phyloP scores from a whole-genome alignment of 257 asterid species.

The Fraxinus excelsior region DNA sequence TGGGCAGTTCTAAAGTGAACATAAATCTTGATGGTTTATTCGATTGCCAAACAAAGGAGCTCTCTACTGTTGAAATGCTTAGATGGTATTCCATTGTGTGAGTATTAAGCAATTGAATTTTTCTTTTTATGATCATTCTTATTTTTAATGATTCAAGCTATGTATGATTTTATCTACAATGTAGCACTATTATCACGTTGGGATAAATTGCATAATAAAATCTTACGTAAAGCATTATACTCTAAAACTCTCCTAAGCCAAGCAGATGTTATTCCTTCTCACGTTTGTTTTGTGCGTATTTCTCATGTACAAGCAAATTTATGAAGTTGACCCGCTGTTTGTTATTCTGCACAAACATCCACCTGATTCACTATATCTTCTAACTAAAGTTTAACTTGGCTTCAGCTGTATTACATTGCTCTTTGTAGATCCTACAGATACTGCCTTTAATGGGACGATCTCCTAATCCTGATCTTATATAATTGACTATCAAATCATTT shows the following conservation, averaged over 20 bases:
- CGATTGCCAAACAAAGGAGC: constrained; percentile 75
- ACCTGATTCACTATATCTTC: neutral
- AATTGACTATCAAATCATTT: neutral
- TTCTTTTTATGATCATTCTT: constrained; percentile 10
- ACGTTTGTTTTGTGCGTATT: neutral
- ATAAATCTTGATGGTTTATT: constrained; percentile 69
- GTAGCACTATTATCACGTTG: neutral
- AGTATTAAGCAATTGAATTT: constrained; percentile 36
- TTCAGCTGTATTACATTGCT: neutral
- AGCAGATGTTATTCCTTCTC: too few relatives aligned
- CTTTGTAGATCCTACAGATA: neutral
- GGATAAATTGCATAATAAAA: neutral
- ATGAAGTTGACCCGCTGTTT: neutral
- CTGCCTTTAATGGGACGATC: neutral
- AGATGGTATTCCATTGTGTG: constrained; percentile 74
- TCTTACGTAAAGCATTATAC: neutral
- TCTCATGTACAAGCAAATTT: neutral
- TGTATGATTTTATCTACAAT: neutral
- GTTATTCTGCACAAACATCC: neutral
- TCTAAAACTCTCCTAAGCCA: neutral
- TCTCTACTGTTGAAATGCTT: constrained; percentile 81
- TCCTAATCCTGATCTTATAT: neutral
- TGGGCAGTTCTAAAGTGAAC: constrained; percentile 76
- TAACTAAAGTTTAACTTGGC: neutral
- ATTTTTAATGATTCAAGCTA: neutral